Evolutionary conservation across 495 filamentous ascomycete species (phyloP).

Genomic region (Lophiostoma macrostomum): DNA sequence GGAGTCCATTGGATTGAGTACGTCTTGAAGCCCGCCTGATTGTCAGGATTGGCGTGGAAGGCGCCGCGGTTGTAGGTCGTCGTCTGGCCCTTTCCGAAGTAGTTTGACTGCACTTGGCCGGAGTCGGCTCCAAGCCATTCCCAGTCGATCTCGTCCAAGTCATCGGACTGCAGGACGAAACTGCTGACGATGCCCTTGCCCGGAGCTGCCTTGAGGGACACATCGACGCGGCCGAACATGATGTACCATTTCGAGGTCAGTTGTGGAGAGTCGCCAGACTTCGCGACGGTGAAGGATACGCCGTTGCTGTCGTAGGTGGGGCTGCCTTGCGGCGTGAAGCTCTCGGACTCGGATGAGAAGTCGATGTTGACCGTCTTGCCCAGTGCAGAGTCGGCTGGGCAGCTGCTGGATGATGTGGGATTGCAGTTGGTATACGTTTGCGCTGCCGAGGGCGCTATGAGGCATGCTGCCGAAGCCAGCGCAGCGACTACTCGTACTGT

Average conservation of each 20-base stretch:
- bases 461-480: conserved; percentile 27
- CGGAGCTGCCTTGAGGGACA: conserved; percentile 57
- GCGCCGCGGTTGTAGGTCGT: conserved; percentile 67
- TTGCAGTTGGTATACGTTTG: conserved; percentile 79
- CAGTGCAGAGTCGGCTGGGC: conserved; percentile 77
- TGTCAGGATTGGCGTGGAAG: conserved; percentile 55
- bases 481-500: conserved; percentile 20
- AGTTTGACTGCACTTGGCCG: conserved; percentile 78
- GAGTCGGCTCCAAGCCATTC: conserved; percentile 70
- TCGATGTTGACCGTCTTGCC: conserved; percentile 75
- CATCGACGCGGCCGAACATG: conserved; percentile 65
- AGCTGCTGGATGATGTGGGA: conserved; percentile 59
- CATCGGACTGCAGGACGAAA: conserved; percentile 83
- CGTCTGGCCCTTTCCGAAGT: conserved; percentile 87
- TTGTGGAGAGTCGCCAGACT: conserved; percentile 77
- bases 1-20: conserved; percentile 89
- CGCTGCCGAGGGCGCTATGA: conserved; percentile 44
- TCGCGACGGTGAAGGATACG: conserved; percentile 77
- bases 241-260: conserved; percentile 73
- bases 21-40: conserved; percentile 70
- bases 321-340: conserved; percentile 66
- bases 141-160: conserved; percentile 93
- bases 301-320: conserved; percentile 73
- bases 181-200: conserved; percentile 76
- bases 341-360: conserved; percentile 66